Conservation (phyloP, 2,329 filamentous ascomycete species). For the Alternaria rosae region DNA sequence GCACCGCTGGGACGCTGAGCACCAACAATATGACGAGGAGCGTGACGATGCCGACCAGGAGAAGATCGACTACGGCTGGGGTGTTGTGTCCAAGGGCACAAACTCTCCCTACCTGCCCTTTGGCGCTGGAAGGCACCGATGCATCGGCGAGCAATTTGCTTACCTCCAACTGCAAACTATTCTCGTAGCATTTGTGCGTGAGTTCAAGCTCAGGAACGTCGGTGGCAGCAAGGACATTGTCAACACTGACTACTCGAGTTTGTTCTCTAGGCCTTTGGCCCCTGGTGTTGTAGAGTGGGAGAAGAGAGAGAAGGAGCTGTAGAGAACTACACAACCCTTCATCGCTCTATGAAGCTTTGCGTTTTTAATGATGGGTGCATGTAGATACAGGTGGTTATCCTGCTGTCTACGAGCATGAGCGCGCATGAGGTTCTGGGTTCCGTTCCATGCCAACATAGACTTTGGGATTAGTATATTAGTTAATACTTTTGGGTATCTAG, state of each 20-base stretch:
- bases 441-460: slow-evolving; percentile 1
- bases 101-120: slow-evolving; percentile 92
- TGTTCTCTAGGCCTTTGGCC: slow-evolving; percentile 56
- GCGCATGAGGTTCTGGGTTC: neutral
- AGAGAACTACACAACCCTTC: neutral
- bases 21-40: slow-evolving; percentile 54
- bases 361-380: slow-evolving; percentile 16
- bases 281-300: slow-evolving; percentile 75
- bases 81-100: slow-evolving; percentile 88
- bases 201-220: slow-evolving; percentile 80
- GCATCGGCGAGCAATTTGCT: slow-evolving; percentile 96
- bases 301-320: slow-evolving; percentile 59
- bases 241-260: slow-evolving; percentile 69
- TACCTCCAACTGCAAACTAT: slow-evolving; percentile 92
- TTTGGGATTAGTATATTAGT: slow-evolving; percentile 1
- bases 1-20: slow-evolving; percentile 80
- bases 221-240: slow-evolving; percentile 74
- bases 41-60: slow-evolving; percentile 68
- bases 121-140: slow-evolving; percentile 89
- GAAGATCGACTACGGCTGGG: slow-evolving; percentile 93
- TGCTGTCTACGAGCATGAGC: neutral
- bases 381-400: slow-evolving; percentile 13
- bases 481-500: neutral
- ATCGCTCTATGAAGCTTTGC: neutral
- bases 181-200: slow-evolving; percentile 74